phyloP scores from a whole-genome alignment of 371 early-diverging fungal genomes.

The Actinomortierella ambigua region DNA sequence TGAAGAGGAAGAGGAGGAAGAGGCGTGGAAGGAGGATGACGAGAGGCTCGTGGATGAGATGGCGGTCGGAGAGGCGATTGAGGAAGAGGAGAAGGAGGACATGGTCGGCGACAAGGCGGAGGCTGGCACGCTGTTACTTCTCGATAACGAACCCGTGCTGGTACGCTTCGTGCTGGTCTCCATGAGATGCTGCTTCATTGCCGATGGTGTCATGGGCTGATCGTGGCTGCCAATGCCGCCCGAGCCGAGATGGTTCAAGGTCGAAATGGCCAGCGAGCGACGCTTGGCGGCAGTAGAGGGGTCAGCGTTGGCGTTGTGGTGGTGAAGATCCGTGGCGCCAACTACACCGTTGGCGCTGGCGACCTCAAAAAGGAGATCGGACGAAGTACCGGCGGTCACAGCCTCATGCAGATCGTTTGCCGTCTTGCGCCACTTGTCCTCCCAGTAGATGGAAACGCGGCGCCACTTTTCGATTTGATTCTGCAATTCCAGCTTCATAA shows the following conservation, averaged over 20 bases:
- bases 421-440: constrained; percentile 47
- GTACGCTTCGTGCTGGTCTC: constrained; percentile 29
- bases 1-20: constrained; percentile 24
- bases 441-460: constrained; percentile 42
- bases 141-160: background rate
- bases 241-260: background rate
- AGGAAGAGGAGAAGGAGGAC: background rate
- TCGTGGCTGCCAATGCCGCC: constrained; percentile 9
- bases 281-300: constrained; percentile 14
- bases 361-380: constrained; percentile 34
- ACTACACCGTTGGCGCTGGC: constrained; percentile 5
- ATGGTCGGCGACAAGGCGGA: background rate
- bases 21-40: background rate
- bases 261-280: constrained; percentile 21
- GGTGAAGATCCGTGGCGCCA: background rate
- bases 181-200: constrained; percentile 39
- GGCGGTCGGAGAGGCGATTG: constrained; percentile 3
- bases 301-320: background rate
- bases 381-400: constrained; percentile 34
- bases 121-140: background rate
- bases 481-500: constrained; percentile 45
- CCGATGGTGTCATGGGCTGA: constrained; percentile 36
- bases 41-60: constrained; percentile 20
- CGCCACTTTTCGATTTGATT: constrained; percentile 47
- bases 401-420: constrained; percentile 46